These are phyloP conservation scores for Triangularia setosa DNA, from an alignment of 2,329 filamentous ascomycete species.

Conservation along the genomic window DNA sequence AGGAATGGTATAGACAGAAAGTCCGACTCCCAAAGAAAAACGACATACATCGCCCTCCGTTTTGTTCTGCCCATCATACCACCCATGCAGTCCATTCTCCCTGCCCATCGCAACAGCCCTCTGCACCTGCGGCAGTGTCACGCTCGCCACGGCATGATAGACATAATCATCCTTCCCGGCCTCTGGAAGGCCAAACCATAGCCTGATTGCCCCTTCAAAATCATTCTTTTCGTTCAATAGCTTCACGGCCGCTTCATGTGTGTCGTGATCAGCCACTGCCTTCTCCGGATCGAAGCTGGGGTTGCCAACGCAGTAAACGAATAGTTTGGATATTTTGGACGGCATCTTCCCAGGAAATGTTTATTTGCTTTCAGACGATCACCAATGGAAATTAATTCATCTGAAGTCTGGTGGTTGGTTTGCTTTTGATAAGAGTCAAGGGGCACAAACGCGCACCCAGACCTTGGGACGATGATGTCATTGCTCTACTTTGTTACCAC, in stretches of 20 bases:
- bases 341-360: not conserved
- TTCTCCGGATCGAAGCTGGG: conserved; percentile 41
- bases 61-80: conserved; percentile 39
- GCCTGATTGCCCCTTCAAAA: conserved; percentile 41
- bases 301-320: conserved; percentile 39
- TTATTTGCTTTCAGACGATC: not conserved
- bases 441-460: not conserved
- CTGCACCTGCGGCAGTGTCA: conserved; percentile 47
- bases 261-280: conserved; percentile 37
- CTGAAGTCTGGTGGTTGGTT: not conserved
- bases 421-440: not conserved
- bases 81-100: conserved; percentile 45
- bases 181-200: conserved; percentile 42
- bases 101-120: conserved; percentile 41
- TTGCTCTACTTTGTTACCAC: not conserved
- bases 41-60: not conserved
- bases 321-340: not conserved
- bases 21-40: conserved; percentile 5
- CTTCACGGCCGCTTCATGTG: conserved; percentile 36
- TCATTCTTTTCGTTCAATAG: conserved; percentile 38
- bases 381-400: not conserved
- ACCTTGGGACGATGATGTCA: not conserved
- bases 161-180: conserved; percentile 41
- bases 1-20: not conserved
- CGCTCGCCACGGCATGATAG: conserved; percentile 50